phyloP scores from a whole-genome alignment of 805 yeast species.

The Kurtzmaniella cleridarum region DNA sequence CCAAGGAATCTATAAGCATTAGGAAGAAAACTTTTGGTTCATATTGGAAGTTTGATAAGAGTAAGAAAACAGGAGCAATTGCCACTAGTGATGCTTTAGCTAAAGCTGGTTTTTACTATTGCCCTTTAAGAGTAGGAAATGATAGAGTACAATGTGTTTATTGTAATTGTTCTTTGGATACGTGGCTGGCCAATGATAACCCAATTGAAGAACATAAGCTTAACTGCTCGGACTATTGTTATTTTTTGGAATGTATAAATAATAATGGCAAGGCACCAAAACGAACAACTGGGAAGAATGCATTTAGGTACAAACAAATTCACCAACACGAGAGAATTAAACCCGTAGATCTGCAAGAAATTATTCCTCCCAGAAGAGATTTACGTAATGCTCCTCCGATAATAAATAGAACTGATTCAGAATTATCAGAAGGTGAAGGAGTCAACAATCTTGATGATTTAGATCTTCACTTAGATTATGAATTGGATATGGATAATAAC shows the following conservation, averaged over 20 bases:
- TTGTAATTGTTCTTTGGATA: conserved; percentile 22
- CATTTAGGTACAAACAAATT: conserved; percentile 1
- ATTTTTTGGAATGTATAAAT: conserved; percentile 15
- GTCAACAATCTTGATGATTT: conserved; percentile 2
- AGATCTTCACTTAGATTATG: conserved; percentile 5
- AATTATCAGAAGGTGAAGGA: conserved; percentile 2
- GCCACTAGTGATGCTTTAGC: conserved; percentile 38
- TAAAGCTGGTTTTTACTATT: conserved; percentile 40
- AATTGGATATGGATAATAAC: conserved; percentile 1
- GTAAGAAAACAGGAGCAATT: conserved; percentile 28
- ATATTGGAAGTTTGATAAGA: conserved; percentile 42
- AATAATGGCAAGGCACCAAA: not conserved
- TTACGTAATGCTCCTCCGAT: not conserved
- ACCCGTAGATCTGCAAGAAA: not conserved
- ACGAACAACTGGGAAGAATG: not conserved
- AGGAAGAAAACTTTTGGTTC: conserved; percentile 37
- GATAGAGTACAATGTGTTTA: conserved; percentile 32
- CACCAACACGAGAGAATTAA: too few relatives aligned
- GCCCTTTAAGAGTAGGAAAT: conserved; percentile 23
- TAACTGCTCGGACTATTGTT: conserved; percentile 18
- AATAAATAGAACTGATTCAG: conserved; percentile 1
- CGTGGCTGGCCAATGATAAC: conserved; percentile 61
- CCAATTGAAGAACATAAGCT: conserved; percentile 53
- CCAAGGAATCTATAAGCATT: conserved; percentile 20
- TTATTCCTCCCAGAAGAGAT: not conserved